A percentile compares a stretch with the other conserved stretches of the same genome.
These are phyloP conservation scores for Phytophthora tubulina DNA, from an alignment of 352 stramenopile species.

Conservation along the genomic window DNA sequence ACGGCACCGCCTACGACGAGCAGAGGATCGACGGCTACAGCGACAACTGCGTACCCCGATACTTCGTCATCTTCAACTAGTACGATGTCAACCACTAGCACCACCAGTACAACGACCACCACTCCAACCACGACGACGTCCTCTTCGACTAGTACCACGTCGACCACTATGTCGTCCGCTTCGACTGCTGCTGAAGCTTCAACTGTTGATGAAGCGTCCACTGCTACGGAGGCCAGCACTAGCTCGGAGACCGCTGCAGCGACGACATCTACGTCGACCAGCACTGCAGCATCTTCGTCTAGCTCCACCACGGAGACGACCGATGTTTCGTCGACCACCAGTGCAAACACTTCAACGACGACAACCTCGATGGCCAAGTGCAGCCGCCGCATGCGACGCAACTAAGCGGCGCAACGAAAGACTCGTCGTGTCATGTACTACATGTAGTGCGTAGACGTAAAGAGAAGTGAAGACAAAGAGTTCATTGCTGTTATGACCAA, in stretches of 20 bases:
- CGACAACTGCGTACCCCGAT: constrained; percentile 36
- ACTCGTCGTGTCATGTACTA: not conserved
- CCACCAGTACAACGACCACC: constrained; percentile 11
- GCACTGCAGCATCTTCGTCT: not conserved
- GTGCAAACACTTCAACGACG: constrained; percentile 3
- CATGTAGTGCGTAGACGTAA: constrained; percentile 13
- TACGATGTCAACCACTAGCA: not conserved
- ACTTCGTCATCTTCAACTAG: constrained; percentile 18
- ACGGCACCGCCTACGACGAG: constrained; percentile 30
- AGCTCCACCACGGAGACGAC: constrained; percentile 6
- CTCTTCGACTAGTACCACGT: constrained; percentile 1
- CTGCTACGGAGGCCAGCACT: constrained; percentile 21
- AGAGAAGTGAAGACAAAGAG: not conserved
- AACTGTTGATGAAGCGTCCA: constrained; percentile 1
- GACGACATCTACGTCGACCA: not conserved
- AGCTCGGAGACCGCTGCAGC: not conserved
- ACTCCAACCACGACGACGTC: constrained; percentile 8
- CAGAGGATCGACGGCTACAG: constrained; percentile 32
- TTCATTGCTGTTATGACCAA: constrained; percentile 2
- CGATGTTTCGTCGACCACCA: not conserved
- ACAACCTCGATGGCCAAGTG: constrained; percentile 18
- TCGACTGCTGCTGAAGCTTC: constrained; percentile 12
- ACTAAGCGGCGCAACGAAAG: constrained; percentile 13
- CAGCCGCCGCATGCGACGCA: constrained; percentile 22
- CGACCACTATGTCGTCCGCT: constrained; percentile 6